Base-by-base conservation (phyloP, 345 rosid species). In the Luvunga scandens region DNA sequence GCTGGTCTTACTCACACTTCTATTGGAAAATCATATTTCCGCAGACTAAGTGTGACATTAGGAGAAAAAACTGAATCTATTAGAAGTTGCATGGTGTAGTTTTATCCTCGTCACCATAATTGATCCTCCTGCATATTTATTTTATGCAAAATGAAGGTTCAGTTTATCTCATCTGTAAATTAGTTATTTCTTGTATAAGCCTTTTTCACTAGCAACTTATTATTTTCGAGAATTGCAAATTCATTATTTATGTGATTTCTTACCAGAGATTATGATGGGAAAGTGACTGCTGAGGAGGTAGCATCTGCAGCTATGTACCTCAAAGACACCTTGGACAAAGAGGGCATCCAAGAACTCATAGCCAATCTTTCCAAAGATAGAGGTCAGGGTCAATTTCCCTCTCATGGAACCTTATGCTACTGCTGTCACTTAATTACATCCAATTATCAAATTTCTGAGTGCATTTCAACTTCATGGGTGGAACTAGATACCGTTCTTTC, bases 211-310 rank as follows among this genome's bases (percentile, higher is more conserved):
- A 25, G 6, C 38, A 33, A 67, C 34, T 53, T 27, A 8, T 38
- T 38, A 42, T 31, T 36, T 21, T 69, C 30, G 66, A 21, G 50
- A 53, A 34, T 77, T 61, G 55, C 24, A 70, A 50, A 62, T 56
- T 38, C 72, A 75, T 79, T 31, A 12, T 39, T 13, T 65, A 25
- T 82, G 27, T 72, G 66, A 57, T 79, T 67, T 74, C 75, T 73
- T 81, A 53, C 62, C 92, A 96, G 97, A 85, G 99, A 97, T 83
- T 91, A 89, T 69, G 98, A 94, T 72, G 98, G 98, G 39, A 97
- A 97, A 84, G 97, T 94, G 81, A 89, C 92, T 82, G 91, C 94
- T 36, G 98, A 96, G 75, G 98, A 97, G 83, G 99, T 97, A 62
- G 98, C 98, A 63, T 84, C 92, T 34, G 98, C 98, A 33, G 97